phyloP scores from a whole-genome alignment of 73 alveolate genomes.

The Paramecium tetraurelia region DNA sequence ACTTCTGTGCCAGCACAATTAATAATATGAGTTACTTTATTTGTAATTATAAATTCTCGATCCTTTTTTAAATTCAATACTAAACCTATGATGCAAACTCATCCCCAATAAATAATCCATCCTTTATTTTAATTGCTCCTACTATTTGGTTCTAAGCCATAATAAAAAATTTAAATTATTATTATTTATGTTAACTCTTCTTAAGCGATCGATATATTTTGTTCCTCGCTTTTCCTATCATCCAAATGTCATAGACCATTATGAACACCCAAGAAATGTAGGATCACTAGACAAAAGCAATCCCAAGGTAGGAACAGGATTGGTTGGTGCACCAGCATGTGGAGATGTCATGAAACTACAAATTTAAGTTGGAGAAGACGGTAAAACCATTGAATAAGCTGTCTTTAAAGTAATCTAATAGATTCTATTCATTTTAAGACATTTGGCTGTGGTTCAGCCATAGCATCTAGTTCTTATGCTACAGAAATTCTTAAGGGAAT shows the following conservation, averaged over 20 bases:
- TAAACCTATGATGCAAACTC: conserved; percentile 81
- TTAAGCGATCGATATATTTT: not conserved
- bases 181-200: not conserved
- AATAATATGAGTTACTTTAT: conserved; percentile 94
- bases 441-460: conserved; percentile 97
- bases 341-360: conserved; percentile 97
- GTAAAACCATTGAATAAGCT: conserved; percentile 87
- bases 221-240: conserved; percentile 67
- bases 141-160: conserved; percentile 70
- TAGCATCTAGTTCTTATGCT: conserved; percentile 91
- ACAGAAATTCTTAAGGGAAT: conserved; percentile 87
- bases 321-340: conserved; percentile 97
- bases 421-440: conserved; percentile 61
- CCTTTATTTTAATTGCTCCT: conserved; percentile 87
- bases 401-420: conserved; percentile 75
- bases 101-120: conserved; percentile 88
- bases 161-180: not conserved
- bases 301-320: conserved; percentile 91
- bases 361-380: conserved; percentile 85
- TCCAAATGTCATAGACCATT: conserved; percentile 85
- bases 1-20: conserved; percentile 94
- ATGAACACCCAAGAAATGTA: conserved; percentile 88
- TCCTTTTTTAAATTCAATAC: conserved; percentile 62
- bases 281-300: conserved; percentile 81
- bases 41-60: conserved; percentile 91